A percentile compares a stretch with the other conserved stretches of the same genome.
phyloP scores from a whole-genome alignment of 495 filamentous ascomycete genomes.

The Thozetella sp. region DNA sequence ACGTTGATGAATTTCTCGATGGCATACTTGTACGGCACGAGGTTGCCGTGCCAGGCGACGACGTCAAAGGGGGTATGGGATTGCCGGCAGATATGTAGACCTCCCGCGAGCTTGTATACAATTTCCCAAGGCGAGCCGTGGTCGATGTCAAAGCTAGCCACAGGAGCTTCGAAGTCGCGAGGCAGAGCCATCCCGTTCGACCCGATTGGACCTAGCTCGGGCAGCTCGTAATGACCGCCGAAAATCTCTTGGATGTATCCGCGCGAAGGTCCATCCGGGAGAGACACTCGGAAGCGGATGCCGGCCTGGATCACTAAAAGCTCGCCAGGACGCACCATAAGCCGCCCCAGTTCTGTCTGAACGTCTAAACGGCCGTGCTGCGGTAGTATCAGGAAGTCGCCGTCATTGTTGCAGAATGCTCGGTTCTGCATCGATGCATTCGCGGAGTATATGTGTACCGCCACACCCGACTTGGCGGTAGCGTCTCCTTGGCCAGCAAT shows the following conservation, averaged over 20 bases:
- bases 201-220: constrained; percentile 82
- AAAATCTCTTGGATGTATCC: constrained; percentile 85
- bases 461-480: constrained; percentile 73
- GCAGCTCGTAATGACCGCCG: constrained; percentile 76
- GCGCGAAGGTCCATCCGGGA: constrained; percentile 57
- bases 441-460: constrained; percentile 77
- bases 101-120: constrained; percentile 48
- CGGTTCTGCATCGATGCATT: constrained; percentile 72
- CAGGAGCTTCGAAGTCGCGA: constrained; percentile 80
- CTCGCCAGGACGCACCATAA: constrained; percentile 78
- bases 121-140: constrained; percentile 71
- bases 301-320: constrained; percentile 82
- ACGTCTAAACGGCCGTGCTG: constrained; percentile 82
- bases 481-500: constrained; percentile 79
- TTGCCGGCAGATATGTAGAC: constrained; percentile 48
- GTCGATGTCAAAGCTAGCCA: constrained; percentile 70
- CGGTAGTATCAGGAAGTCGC: constrained; percentile 78
- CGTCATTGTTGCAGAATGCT: constrained; percentile 82
- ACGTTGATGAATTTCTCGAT: constrained; percentile 72
- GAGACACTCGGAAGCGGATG: constrained; percentile 70
- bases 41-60: constrained; percentile 74
- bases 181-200: constrained; percentile 80
- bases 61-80: constrained; percentile 75
- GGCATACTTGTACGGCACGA: constrained; percentile 82
- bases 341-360: constrained; percentile 74